Evolutionary conservation across 306 rosid species (phyloP).

Genomic region (Spatholobus suberectus): DNA sequence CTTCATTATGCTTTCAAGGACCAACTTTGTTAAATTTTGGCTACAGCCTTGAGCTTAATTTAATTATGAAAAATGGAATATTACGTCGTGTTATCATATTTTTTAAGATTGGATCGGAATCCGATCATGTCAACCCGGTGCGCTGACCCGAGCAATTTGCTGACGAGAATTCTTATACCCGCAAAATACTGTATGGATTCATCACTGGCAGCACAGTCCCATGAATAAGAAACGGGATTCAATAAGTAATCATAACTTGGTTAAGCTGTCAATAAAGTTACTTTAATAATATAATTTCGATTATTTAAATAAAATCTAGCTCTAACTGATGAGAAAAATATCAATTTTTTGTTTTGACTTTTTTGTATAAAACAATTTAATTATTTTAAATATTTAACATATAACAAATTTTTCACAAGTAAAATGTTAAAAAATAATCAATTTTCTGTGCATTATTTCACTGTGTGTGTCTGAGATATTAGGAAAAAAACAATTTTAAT

Average conservation of each 20-base stretch:
- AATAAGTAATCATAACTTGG: not conserved
- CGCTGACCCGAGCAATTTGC: not conserved
- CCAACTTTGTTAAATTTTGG: not conserved
- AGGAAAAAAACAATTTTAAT: too few species aligned
- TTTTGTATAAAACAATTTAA: too few species aligned
- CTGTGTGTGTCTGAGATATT: too few species aligned
- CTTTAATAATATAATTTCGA: too few species aligned
- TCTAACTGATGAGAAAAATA: too few species aligned
- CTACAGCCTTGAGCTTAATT: not conserved
- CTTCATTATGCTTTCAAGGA: conserved; percentile 46
- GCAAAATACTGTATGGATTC: not conserved
- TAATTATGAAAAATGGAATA: not conserved
- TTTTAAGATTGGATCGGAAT: not conserved
- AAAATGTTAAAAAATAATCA: too few species aligned
- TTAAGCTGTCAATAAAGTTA: too few species aligned
- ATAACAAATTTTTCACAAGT: too few species aligned
- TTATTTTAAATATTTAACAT: too few species aligned
- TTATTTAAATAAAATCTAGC: too few species aligned
- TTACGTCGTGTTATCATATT: not conserved
- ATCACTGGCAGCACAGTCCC: not conserved
- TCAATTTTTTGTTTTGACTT: too few species aligned
- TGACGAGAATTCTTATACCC: not conserved
- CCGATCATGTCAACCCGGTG: not conserved
- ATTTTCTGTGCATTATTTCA: too few species aligned
- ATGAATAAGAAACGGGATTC: not conserved